A percentile compares a stretch with the other conserved stretches of the same genome.
Conservation (phyloP, 257 asterid species). For the Penstemon davidsonii region DNA sequence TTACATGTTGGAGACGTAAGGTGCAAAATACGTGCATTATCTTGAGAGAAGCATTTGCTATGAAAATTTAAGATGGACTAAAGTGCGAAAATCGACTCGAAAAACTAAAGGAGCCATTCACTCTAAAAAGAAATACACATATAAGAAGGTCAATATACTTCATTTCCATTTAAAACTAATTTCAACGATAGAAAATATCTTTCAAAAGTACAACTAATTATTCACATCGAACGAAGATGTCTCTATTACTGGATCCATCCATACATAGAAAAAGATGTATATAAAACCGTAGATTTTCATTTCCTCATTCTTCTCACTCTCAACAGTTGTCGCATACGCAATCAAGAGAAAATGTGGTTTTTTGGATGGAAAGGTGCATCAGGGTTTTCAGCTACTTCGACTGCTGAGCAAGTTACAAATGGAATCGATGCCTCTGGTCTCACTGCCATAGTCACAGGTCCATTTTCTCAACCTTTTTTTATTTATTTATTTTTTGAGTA, state of each 20-base stretch:
- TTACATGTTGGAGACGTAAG: too few species aligned
- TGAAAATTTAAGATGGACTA: too few species aligned
- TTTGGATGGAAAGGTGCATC: constrained; percentile 39
- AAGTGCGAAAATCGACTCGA: too few species aligned
- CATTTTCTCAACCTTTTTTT: background rate
- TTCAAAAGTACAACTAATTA: background rate
- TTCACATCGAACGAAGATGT: background rate
- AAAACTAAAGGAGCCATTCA: too few species aligned
- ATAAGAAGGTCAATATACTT: background rate
- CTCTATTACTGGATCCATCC: background rate
- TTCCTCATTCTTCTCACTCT: too few species aligned
- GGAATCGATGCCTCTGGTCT: constrained; percentile 45
- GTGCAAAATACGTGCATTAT: too few species aligned
- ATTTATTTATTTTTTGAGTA: background rate
- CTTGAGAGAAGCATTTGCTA: too few species aligned
- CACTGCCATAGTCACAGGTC: constrained; percentile 51
- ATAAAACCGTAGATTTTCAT: too few species aligned
- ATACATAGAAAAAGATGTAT: background rate
- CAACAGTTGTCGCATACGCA: too few species aligned
- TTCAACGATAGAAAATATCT: background rate
- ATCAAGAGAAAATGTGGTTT: constrained; percentile 34
- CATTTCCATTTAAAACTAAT: background rate
- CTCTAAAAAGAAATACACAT: background rate
- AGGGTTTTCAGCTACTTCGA: constrained; percentile 45
- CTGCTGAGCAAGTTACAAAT: constrained; percentile 41